Percentiles rank a stretch among this genome's conserved stretches.
phyloP scores from a whole-genome alignment of 495 filamentous ascomycete genomes.

The Cryomyces minteri region DNA sequence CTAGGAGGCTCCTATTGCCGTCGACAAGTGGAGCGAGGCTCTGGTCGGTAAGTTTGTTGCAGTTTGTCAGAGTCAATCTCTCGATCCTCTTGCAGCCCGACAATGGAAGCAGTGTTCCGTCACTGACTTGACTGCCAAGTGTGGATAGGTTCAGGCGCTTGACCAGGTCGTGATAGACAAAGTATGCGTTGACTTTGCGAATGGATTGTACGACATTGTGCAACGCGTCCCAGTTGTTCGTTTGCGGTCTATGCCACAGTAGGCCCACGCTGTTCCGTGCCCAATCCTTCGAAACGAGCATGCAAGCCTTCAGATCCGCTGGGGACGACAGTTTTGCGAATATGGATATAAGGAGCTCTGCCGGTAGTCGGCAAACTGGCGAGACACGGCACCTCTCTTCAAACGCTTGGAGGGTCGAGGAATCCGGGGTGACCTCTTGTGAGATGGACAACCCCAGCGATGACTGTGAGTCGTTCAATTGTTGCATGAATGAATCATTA shows the following conservation, averaged over 20 bases:
- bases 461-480: slow-evolving; percentile 75
- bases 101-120: slow-evolving; percentile 75
- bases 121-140: slow-evolving; percentile 58
- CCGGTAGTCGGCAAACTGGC: slow-evolving; percentile 69
- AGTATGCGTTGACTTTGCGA: slow-evolving; percentile 48
- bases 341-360: slow-evolving; percentile 83
- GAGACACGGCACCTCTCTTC: slow-evolving; percentile 39
- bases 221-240: slow-evolving; percentile 67
- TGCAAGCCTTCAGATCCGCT: slow-evolving; percentile 62
- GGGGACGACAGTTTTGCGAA: slow-evolving; percentile 64
- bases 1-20: slow-evolving; percentile 64
- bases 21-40: slow-evolving; percentile 66
- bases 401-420: slow-evolving; percentile 52
- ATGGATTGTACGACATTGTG: slow-evolving; percentile 61
- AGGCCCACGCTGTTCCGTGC: slow-evolving; percentile 81
- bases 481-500: slow-evolving; percentile 75
- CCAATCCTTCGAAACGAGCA: slow-evolving; percentile 88
- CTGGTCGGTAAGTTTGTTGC: slow-evolving; percentile 62
- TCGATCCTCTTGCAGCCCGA: slow-evolving; percentile 78
- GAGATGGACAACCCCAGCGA: slow-evolving; percentile 42
- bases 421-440: slow-evolving; percentile 20
- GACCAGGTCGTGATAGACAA: slow-evolving; percentile 71
- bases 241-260: slow-evolving; percentile 85
- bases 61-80: slow-evolving; percentile 84
- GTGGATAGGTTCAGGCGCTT: slow-evolving; percentile 77